These are phyloP conservation scores for Candida maltosa DNA, from an alignment of 805 yeast species.

Conservation along the genomic window DNA sequence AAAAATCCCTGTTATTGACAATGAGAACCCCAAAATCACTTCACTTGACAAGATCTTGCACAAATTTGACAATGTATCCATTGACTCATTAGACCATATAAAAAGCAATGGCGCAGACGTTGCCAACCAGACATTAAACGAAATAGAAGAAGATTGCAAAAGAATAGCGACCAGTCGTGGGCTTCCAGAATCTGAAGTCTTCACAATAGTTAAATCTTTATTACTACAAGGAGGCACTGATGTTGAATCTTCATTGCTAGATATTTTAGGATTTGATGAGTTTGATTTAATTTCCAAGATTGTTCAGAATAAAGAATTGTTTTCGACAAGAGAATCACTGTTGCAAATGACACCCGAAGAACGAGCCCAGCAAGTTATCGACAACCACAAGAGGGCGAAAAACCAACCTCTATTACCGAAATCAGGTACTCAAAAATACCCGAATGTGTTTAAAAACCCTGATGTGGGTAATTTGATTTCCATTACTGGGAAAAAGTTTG, in stretches of 20 bases:
- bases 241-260: constrained; percentile 66
- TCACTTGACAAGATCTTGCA: constrained; percentile 31
- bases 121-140: constrained; percentile 12
- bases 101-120: constrained; percentile 7
- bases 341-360: constrained; percentile 42
- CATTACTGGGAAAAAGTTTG: constrained; percentile 74
- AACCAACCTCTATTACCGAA: constrained; percentile 48
- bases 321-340: constrained; percentile 15
- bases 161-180: constrained; percentile 31
- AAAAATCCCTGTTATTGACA: constrained; percentile 37
- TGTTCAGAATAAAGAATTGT: constrained; percentile 41
- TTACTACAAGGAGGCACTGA: constrained; percentile 40
- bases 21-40: constrained; percentile 24
- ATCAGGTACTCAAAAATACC: constrained; percentile 53
- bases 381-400: constrained; percentile 48
- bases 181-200: constrained; percentile 27
- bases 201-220: constrained; percentile 22
- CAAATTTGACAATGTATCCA: constrained; percentile 37
- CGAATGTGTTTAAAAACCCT: constrained; percentile 78
- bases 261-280: constrained; percentile 81
- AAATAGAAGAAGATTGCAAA: constrained; percentile 26
- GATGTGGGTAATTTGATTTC: constrained; percentile 66
- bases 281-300: constrained; percentile 72
- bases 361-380: constrained; percentile 49
- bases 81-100: constrained; percentile 18